Conservation (phyloP, 306 rosid genomes). For the Cucumis sativus region Cucumber_9930_V3 NC_026658.2:2986501-2987000, state of each 20-base stretch:
- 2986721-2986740: background rate
- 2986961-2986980: background rate
- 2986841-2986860: background rate
- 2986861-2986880: background rate
- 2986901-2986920: background rate
- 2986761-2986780: background rate
- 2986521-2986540: no score
- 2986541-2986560: no score
- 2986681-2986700: background rate
- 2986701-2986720: background rate
- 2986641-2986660: no score
- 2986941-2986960: background rate
- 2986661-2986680: background rate
- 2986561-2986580: no score
- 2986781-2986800: background rate
- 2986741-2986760: background rate
- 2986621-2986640: no score
- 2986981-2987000: background rate
- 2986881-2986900: slow-evolving; percentile 2
- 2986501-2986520: no score
- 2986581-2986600: no score
- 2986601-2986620: no score
- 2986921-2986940: background rate
- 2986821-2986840: background rate
- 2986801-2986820: background rate